Percentiles rank a stretch among this genome's conserved stretches.
These are phyloP conservation scores for Colletotrichum ledebouriae DNA, from an alignment of 2,329 filamentous ascomycete species.

Conservation along the genomic window DNA sequence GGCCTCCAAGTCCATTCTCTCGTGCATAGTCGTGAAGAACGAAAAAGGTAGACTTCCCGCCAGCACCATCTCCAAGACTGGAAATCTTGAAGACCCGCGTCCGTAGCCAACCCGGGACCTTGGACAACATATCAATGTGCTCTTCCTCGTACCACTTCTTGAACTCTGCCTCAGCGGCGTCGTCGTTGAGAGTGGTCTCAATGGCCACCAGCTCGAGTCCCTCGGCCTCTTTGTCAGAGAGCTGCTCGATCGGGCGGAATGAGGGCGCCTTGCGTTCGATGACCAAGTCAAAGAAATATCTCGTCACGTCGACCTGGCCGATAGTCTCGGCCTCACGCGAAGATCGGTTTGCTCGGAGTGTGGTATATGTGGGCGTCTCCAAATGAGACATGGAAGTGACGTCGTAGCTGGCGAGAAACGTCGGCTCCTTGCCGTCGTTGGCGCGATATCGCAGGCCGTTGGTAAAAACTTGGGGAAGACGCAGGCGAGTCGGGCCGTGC, in stretches of 20 bases:
- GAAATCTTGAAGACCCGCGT: slow-evolving; percentile 79
- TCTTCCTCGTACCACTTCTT: slow-evolving; percentile 81
- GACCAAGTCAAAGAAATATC: slow-evolving; percentile 78
- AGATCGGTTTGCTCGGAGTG: slow-evolving; percentile 70
- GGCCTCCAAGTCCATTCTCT: slow-evolving; percentile 74
- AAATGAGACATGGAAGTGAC: slow-evolving; percentile 80
- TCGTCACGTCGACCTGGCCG: slow-evolving; percentile 72
- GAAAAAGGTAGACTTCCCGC: slow-evolving; percentile 65
- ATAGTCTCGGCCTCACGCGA: slow-evolving; percentile 67
- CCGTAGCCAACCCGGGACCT: slow-evolving; percentile 83
- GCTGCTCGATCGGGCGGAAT: slow-evolving; percentile 72
- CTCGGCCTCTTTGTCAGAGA: slow-evolving; percentile 69
- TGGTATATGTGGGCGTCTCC: slow-evolving; percentile 77
- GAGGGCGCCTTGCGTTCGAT: slow-evolving; percentile 66
- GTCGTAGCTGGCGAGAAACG: slow-evolving; percentile 87
- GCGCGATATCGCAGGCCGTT: slow-evolving; percentile 87
- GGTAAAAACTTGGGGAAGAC: slow-evolving; percentile 77
- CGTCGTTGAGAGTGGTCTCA: slow-evolving; percentile 67
- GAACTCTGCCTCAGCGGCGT: slow-evolving; percentile 65
- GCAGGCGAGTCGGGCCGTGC: slow-evolving; percentile 85
- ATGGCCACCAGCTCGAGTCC: slow-evolving; percentile 74
- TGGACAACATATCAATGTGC: slow-evolving; percentile 78
- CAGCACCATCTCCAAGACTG: slow-evolving; percentile 66
- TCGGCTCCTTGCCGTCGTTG: slow-evolving; percentile 71
- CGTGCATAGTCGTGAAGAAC: slow-evolving; percentile 80